Evolutionary conservation across 306 rosid genomes (phyloP).

Genomic region (Abrus precatorius): DNA sequence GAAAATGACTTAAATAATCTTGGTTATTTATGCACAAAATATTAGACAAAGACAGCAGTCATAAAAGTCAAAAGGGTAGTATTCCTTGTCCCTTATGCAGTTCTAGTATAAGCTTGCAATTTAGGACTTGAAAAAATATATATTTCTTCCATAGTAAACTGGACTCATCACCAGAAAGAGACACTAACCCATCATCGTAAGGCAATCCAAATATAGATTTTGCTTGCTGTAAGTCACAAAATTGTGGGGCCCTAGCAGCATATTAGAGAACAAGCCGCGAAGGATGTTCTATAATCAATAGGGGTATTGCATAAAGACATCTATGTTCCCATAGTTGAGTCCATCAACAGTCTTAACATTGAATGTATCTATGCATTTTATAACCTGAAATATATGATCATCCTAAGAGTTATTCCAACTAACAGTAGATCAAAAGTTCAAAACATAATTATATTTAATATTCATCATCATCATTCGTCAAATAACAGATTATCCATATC

Average conservation of each 20-base stretch:
- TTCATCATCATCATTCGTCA: slow-evolving; percentile 51
- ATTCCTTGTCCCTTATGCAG: slow-evolving; percentile 26
- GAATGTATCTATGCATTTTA: slow-evolving; percentile 26
- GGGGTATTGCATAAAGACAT: background rate
- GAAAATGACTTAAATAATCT: slow-evolving; percentile 26
- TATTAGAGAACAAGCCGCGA: slow-evolving; percentile 4
- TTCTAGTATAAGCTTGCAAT: slow-evolving; percentile 62
- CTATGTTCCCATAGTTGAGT: background rate
- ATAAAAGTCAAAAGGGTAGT: slow-evolving; percentile 26
- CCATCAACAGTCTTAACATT: background rate
- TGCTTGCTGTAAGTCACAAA: slow-evolving; percentile 64
- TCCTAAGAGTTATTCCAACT: slow-evolving; percentile 8
- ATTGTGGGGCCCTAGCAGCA: slow-evolving; percentile 47
- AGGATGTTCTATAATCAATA: background rate
- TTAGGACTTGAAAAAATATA: slow-evolving; percentile 62
- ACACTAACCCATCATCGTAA: slow-evolving; percentile 61
- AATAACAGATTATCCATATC: slow-evolving; percentile 46
- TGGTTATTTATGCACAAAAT: background rate
- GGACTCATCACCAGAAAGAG: slow-evolving; percentile 59
- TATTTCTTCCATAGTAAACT: slow-evolving; percentile 61
- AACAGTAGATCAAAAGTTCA: background rate
- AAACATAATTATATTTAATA: slow-evolving; percentile 38
- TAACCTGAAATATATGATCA: slow-evolving; percentile 12
- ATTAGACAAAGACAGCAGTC: background rate
- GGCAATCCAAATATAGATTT: slow-evolving; percentile 64